Base-by-base conservation (phyloP, 305 asterid species). In the Striga hermonthica region DNA sequence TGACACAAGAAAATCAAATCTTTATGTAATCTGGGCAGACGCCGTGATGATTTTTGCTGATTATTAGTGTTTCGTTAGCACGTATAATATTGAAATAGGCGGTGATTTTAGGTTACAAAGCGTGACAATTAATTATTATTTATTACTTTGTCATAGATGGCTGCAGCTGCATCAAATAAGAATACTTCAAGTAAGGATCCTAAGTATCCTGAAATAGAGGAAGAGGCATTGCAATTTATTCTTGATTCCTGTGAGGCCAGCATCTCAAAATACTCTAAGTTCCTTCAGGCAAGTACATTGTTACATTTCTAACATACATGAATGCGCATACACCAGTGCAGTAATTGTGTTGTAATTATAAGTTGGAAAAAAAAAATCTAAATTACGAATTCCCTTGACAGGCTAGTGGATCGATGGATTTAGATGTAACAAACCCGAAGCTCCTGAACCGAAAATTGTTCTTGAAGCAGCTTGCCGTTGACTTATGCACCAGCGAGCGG, bases 381-480 rank as follows among this genome's bases (percentile, higher is more conserved):
- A 0, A 22, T 60, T 65, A 39, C 48, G 60, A 11, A 41, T 70
- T 62, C 9, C 22, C 9, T 53, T 57, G 64, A 78, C 81, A 87
- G 96, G 90, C 81, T 55, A 89, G 96, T 64, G 98, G 97, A 55
- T 78, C 87, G 7, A 87, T 92, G 96, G 97, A 92, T 71, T 79
- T 89, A 76, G 98, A 92, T 44, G 88, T 92, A 77, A 89, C 94
- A 1, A 87, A 84, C 70, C 98, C 98, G 40, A 89, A 92, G 86
- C 86, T 84, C 52, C 76, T 92, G 69, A 92, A 92, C 76, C 78
- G 98, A 12, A 92, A 86, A 74, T 35, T 81, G 78, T 92, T 92
- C 80, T 75, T 92, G 80, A 92, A 92, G 78, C 95, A 92, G 80
- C 86, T 92, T 3, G 98, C 98, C 0, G 91, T 92, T 67, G 98